Percentiles rank a stretch among this genome's conserved stretches.
These are phyloP conservation scores for Lomentospora prolificans DNA, from an alignment of 2,329 filamentous ascomycete species.

Conservation along the genomic window DNA sequence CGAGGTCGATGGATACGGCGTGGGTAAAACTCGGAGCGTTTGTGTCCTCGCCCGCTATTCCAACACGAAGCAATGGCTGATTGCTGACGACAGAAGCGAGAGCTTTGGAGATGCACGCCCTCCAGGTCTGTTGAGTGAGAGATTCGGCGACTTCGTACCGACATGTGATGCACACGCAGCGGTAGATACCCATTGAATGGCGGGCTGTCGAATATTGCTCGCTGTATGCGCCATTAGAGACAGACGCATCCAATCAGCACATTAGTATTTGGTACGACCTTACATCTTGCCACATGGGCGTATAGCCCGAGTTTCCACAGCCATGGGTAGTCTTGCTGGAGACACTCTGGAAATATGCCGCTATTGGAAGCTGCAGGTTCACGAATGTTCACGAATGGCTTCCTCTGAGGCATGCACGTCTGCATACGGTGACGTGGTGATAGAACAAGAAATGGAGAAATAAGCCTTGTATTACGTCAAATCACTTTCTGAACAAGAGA, in stretches of 20 bases:
- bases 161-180: constrained; percentile 34
- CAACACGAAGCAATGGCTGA: constrained; percentile 39
- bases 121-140: not conserved
- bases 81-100: constrained; percentile 28
- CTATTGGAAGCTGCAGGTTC: no score
- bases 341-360: not conserved
- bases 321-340: not conserved
- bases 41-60: constrained; percentile 35
- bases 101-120: constrained; percentile 23
- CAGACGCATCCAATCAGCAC: not conserved
- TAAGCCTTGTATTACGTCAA: no score
- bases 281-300: constrained; percentile 7
- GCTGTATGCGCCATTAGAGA: constrained; percentile 18
- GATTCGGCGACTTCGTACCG: constrained; percentile 24
- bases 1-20: constrained; percentile 31
- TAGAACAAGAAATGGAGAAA: not conserved
- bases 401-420: not conserved
- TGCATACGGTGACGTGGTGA: not conserved
- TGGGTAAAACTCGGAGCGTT: constrained; percentile 32
- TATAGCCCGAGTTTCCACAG: constrained; percentile 1
- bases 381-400: no score
- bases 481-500: no score
- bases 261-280: not conserved
- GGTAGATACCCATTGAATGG: constrained; percentile 36
- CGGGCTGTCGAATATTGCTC: constrained; percentile 36